phyloP scores from a whole-genome alignment of 176 grass and related monocot species.

The Hordeum marinum region DNA sequence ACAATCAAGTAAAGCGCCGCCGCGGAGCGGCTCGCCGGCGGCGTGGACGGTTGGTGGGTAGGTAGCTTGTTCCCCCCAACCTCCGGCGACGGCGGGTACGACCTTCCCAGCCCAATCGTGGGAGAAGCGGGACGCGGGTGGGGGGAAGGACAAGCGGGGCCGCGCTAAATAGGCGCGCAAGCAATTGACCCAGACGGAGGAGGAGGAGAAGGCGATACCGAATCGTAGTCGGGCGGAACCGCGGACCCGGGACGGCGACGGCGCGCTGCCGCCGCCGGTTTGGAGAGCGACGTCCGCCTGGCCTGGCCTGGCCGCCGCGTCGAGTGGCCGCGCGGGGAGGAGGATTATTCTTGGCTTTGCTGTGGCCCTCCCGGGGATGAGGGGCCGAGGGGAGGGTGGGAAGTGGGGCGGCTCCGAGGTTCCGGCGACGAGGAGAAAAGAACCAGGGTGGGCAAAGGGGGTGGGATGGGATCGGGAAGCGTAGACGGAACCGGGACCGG shows the following conservation, averaged over 20 bases:
- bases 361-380: not conserved
- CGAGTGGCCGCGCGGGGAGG: not conserved
- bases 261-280: not conserved
- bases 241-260: too few species aligned
- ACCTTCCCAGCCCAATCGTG: not conserved
- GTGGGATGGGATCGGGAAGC: not conserved
- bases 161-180: not conserved
- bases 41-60: too few species aligned
- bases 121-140: not conserved
- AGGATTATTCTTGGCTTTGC: not conserved
- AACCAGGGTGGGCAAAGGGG: not conserved
- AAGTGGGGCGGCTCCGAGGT: not conserved
- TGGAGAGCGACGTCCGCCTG: constrained; percentile 1
- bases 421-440: not conserved
- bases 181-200: not conserved
- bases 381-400: not conserved
- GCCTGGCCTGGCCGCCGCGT: not conserved
- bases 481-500: not conserved
- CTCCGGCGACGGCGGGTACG: not conserved
- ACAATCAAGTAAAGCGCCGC: too few species aligned
- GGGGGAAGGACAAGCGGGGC: not conserved
- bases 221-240: not conserved
- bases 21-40: too few species aligned
- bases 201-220: not conserved
- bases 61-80: too few species aligned